Evolutionary conservation across 139 green algal genomes (phyloP), one percentile per base, ranked within the genome.

Genomic region (Tetratostichococcus sp.): DNA sequence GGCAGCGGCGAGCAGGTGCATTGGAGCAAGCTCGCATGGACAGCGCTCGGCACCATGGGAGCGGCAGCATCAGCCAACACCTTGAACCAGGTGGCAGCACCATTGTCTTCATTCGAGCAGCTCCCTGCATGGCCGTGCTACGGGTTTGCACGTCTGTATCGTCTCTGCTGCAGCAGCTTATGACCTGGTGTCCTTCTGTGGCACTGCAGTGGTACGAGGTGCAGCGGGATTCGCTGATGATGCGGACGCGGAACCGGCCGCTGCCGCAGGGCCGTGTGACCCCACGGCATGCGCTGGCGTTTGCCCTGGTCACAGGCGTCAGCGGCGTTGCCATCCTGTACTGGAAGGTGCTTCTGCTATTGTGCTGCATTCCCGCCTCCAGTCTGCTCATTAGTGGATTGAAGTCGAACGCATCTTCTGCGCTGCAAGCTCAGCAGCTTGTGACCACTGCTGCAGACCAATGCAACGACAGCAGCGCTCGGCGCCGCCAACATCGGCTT

Each of bases 81-180:
- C 0, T 76, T 97, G 1, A 99, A 99, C 75, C 96, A 99, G 82
- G 70, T 92, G n/a, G n/a, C n/a, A n/a, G n/a, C n/a, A n/a, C n/a
- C n/a, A n/a, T n/a, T n/a, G n/a, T n/a, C n/a, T n/a, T n/a, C n/a
- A n/a, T n/a, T n/a, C n/a, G n/a, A n/a, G n/a, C n/a, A n/a, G n/a
- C n/a, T n/a, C n/a, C n/a, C n/a, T n/a, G n/a, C n/a, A n/a, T n/a
- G n/a, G n/a, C n/a, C n/a, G n/a, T n/a, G n/a, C n/a, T n/a, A n/a
- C n/a, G n/a, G n/a, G n/a, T n/a, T n/a, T n/a, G n/a, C n/a, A n/a
- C n/a, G n/a, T n/a, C n/a, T n/a, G n/a, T n/a, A n/a, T n/a, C n/a
- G n/a, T n/a, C n/a, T n/a, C n/a, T n/a, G n/a, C n/a, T n/a, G n/a
- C n/a, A n/a, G n/a, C n/a, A n/a, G n/a, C n/a, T n/a, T n/a, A n/a